Evolutionary conservation across 257 asterid species (phyloP), one percentile per base, ranked within the genome.

Genomic region (Salvia splendens): DNA sequence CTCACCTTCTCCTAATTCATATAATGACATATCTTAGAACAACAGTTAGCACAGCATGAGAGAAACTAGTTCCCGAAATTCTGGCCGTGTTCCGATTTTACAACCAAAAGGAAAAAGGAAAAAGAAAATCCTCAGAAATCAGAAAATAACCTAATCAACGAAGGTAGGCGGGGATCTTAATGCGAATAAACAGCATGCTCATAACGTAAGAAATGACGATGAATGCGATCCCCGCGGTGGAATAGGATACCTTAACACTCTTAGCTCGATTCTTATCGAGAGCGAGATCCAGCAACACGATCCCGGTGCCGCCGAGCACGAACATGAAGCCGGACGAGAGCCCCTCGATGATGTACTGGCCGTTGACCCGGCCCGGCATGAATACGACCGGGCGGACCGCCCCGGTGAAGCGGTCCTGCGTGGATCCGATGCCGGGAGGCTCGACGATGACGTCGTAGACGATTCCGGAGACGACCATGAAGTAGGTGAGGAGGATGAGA

Each of bases 371-470:
- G 53, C 99, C 97, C 8, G 85, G 84, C 8, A 93, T 68, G 80
- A 88, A 93, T 3, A 93, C 99, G 20, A 91, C 99, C 12, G 96
- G 99, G 15, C 73, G 70, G 69, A 93, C 95, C 2, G 96, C 60
- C 16, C 97, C 96, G 12, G 96, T 93, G 72, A 15, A 33, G 2
- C 80, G 90, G 67, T 93, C 99, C 82, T 91, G 96, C 1, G 90
- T 81, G 73, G 96, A 92, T 80, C 97, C 97, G 79, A 90, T 94
- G 60, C 97, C 96, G 0, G 98, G 99, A 0, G 99, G 99, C 78
- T 93, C 97, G 12, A 90, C 95, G 47, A 93, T 93, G 81, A 93
- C 95, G 73, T 93, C 97, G 78, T 90, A 93, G 67, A 93, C 89
- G 74, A 88, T 81, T 56, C 99, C 97, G 52, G 99, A 93, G 64